Evolutionary conservation across 345 rosid genomes (phyloP), one percentile per base, ranked within the genome.

Genomic region (Brassica cretica): DNA sequence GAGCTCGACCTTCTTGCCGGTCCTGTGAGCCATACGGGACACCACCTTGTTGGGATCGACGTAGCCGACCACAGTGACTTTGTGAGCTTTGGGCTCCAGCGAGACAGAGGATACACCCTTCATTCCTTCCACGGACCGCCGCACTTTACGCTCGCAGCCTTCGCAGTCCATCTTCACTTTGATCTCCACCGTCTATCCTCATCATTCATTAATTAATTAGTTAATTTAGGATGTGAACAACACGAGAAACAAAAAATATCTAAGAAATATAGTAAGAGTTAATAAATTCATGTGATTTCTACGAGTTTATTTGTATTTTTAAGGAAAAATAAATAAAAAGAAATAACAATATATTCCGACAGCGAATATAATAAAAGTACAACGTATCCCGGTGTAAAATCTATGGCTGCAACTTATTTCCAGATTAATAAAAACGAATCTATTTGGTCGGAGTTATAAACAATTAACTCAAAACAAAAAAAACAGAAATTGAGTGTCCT

Each of bases 81-180:
- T 95, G 85, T 69, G 82, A 14, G 94, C 89, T 74, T 91, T 93
- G 4, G 92, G 94, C 18, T 95, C 98, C 37, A 95, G 88, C 12
- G 86, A 83, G 8, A 95, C 98, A 18, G 90, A 84, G 27, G 85
- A 80, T 68, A 93, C 99, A 0, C 99, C 99, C 75, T 88, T 95
- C 98, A 95, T 95, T 27, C 97, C 99, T 69, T 93, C 98, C 59
- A 91, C 84, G 0, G 97, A 83, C 1, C 86, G 77, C 73, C 86
- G 89, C 80, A 95, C 98, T 56, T 90, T 91, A 21, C 96, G 82
- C 83, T 95, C 99, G 77, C 99, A 95, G 33, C 99, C 99, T 80
- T 95, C 97, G 78, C 99, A 95, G 91, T 95, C 99, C 78, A 95
- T 88, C 24, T 84, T 79, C 39, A 91, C 94, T 77, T 91, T 93